Base-by-base conservation (phyloP, 192 early-diverging fungal species). In the Entomortierella lignicola region DNA sequence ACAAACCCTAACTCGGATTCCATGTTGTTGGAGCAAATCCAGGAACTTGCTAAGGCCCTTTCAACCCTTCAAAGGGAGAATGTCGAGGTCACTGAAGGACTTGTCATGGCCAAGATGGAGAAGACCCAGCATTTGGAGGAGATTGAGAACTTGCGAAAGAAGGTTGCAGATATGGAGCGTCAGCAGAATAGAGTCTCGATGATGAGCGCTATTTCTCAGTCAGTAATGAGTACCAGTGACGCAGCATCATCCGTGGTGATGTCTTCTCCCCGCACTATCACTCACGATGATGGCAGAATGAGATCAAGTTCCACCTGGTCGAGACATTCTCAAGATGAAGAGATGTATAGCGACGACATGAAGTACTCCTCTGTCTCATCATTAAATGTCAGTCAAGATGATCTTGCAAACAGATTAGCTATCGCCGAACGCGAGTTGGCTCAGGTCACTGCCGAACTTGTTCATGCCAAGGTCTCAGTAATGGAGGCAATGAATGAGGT, bases 1-100 rank as follows among this genome's bases (percentile, higher is more conserved):
- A 72, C 63, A 34, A 52, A 55, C 18, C 86, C 26, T 18, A 54
- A 43, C 30, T 63, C 90, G 27, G 88, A 87, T 32, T 71, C 88
- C 31, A 81, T 87, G 48, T 68, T 95, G 58, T 60, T 80, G 26
- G 86, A 89, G 52, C 83, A 87, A 44, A 83, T 92, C 18, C 83
- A 86, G 60, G 85, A 88, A 69, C 72, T 93, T 39, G 93, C 94
- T 55, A 75, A 77, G 13, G 84, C 83, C 4, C 86, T 91, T 27
- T 92, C 92, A 50, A 65, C 63, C 8, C 71, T 91, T 13, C 92
- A 93, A 66, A 87, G 85, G 61, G 93, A 94, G 44, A 90, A 94
- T 55, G 81, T 86, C 1, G 77, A 87, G 8, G 70, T 93, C 18
- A 90, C 88, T 21, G 91, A 92, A 55, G 66, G 84, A 42, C 63